Conservation (phyloP, 441 rosid genomes). For the California macrophylla region DNA sequence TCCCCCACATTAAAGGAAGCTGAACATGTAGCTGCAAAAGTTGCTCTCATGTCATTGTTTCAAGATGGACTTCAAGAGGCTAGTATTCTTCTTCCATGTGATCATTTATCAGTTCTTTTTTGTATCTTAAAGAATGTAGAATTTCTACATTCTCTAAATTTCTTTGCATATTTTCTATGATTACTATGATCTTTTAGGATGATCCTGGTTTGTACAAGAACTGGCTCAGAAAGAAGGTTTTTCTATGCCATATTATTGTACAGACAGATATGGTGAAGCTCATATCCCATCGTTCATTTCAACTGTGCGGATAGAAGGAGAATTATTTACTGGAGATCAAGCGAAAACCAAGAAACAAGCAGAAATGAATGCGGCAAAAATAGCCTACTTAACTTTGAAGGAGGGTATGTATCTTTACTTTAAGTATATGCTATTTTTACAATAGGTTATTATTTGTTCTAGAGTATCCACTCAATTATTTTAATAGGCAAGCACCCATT, state of each 20-base stretch:
- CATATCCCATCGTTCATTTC: conserved; percentile 48
- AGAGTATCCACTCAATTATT: not conserved
- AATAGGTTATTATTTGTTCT: not conserved
- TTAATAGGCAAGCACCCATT: not conserved
- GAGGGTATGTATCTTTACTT: conserved; percentile 26
- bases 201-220: conserved; percentile 53
- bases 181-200: conserved; percentile 28
- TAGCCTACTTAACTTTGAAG: conserved; percentile 42
- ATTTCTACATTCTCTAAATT: not conserved
- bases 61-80: conserved; percentile 38
- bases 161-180: not conserved
- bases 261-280: conserved; percentile 34
- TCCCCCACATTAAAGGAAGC: conserved; percentile 54
- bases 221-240: conserved; percentile 41
- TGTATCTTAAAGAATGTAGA: conserved; percentile 1
- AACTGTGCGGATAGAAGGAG: conserved; percentile 46
- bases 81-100: conserved; percentile 17
- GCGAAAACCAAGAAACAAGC: conserved; percentile 61
- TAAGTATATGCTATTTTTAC: not conserved
- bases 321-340: conserved; percentile 38
- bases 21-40: conserved; percentile 65
- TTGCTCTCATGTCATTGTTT: conserved; percentile 42
- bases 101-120: not conserved
- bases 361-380: conserved; percentile 68
- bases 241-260: conserved; percentile 45